Evolutionary conservation across 495 filamentous ascomycete genomes (phyloP).

Genomic region (Penicilliopsis zonata): DNA sequence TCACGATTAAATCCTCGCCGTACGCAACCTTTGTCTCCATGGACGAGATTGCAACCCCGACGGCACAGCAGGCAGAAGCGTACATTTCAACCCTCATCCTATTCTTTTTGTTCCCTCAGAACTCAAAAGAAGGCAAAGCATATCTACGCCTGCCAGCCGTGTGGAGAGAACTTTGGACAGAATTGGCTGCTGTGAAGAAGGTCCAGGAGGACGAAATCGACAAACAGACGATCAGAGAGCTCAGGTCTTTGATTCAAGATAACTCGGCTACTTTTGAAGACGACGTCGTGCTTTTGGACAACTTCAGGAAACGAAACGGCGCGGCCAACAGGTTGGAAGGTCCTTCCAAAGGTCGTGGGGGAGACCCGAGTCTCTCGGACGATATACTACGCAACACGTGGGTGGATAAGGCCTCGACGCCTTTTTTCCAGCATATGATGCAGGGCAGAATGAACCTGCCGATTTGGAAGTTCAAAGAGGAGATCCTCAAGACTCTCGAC

Average conservation of each 20-base stretch:
- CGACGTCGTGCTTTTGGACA: conserved; percentile 59
- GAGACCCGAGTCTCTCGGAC: conserved; percentile 28
- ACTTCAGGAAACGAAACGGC: conserved; percentile 52
- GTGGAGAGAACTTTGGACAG: conserved; percentile 80
- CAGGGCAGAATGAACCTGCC: conserved; percentile 58
- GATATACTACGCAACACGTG: conserved; percentile 53
- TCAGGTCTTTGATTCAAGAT: conserved; percentile 37
- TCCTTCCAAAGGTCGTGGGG: conserved; percentile 20
- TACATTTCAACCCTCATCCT: conserved; percentile 74
- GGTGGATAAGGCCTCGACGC: conserved; percentile 51
- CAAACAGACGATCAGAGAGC: conserved; percentile 39
- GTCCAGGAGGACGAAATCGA: conserved; percentile 56
- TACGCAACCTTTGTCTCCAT: conserved; percentile 52
- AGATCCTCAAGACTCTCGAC: conserved; percentile 62
- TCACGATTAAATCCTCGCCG: conserved; percentile 30
- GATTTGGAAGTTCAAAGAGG: conserved; percentile 73
- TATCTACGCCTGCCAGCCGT: conserved; percentile 62
- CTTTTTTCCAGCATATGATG: conserved; percentile 38
- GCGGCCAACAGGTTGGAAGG: conserved; percentile 32
- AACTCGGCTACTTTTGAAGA: conserved; percentile 42
- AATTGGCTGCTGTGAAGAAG: conserved; percentile 60
- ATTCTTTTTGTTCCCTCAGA: conserved; percentile 65
- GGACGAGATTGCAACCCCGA: conserved; percentile 62
- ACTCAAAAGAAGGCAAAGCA: conserved; percentile 73
- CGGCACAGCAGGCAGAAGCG: conserved; percentile 68